Conservation (phyloP, 257 asterid species). For the Mitragyna speciosa region DNA sequence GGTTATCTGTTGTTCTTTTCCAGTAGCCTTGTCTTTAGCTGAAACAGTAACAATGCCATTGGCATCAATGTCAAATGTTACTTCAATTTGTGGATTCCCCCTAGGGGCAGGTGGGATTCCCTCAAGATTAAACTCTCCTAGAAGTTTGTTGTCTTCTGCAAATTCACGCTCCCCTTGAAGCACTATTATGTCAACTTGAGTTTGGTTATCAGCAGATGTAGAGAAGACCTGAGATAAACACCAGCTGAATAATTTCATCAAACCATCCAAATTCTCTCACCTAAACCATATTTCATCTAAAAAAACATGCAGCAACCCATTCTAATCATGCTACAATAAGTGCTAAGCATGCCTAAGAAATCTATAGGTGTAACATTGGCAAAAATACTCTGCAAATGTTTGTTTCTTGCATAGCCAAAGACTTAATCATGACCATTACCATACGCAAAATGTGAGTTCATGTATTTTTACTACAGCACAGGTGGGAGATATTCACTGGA, state of each 20-base stretch:
- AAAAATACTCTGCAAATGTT: neutral
- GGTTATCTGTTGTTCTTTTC: conserved; percentile 61
- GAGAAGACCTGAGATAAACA: conserved; percentile 36
- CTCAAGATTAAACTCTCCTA: conserved; percentile 74
- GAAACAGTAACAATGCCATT: conserved; percentile 81
- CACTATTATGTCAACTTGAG: conserved; percentile 51
- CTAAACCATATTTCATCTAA: neutral
- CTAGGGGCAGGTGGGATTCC: conserved; percentile 87
- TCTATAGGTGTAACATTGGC: neutral
- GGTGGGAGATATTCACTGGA: neutral
- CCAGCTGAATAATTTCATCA: neutral
- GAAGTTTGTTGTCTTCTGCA: conserved; percentile 71
- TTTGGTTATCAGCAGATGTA: conserved; percentile 52
- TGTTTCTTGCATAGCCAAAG: neutral
- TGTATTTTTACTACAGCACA: neutral
- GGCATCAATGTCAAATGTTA: conserved; percentile 81
- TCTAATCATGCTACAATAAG: neutral
- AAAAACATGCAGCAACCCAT: neutral
- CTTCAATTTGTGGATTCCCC: conserved; percentile 85
- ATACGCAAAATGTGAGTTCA: neutral
- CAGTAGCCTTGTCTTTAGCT: conserved; percentile 77
- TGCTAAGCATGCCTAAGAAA: neutral
- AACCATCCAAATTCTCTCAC: neutral
- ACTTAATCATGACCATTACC: neutral
- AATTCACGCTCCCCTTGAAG: conserved; percentile 80